Conservation (phyloP, 2,329 filamentous ascomycete species). For the Diaporthe humulicola region DNA sequence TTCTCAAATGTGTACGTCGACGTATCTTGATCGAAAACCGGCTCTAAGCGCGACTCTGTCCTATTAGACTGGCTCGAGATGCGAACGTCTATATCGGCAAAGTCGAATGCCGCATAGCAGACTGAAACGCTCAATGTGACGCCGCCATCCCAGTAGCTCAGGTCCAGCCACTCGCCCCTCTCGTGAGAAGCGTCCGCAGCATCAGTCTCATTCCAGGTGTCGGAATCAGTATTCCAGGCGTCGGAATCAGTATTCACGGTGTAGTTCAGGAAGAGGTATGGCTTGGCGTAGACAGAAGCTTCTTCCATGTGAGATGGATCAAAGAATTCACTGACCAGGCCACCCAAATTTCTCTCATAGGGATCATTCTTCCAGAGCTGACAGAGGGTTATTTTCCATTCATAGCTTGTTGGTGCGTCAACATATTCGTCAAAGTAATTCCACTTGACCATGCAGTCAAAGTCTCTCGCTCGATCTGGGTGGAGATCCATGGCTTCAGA, state of each 20-base stretch:
- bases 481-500: not conserved
- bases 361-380: not conserved
- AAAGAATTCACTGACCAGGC: slow-evolving; percentile 12
- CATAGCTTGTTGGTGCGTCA: too few relatives aligned
- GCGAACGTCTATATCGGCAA: not conserved
- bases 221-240: too few relatives aligned
- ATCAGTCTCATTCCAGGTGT: not conserved
- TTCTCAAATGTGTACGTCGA: not conserved
- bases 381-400: not conserved
- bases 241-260: not conserved
- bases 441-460: not conserved
- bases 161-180: not conserved
- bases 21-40: not conserved
- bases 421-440: too few relatives aligned
- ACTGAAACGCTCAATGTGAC: not conserved
- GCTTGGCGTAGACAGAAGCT: not conserved
- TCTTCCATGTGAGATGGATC: not conserved
- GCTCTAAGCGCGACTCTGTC: not conserved
- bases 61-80: not conserved
- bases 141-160: not conserved
- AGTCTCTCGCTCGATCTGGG: not conserved
- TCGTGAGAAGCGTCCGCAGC: not conserved
- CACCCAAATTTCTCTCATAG: not conserved
- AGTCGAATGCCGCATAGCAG: slow-evolving; percentile 12
- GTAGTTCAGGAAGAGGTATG: not conserved